Evolutionary conservation across 2,329 filamentous ascomycete species (phyloP).

Genomic region (Daldinia eschscholtzii): DNA sequence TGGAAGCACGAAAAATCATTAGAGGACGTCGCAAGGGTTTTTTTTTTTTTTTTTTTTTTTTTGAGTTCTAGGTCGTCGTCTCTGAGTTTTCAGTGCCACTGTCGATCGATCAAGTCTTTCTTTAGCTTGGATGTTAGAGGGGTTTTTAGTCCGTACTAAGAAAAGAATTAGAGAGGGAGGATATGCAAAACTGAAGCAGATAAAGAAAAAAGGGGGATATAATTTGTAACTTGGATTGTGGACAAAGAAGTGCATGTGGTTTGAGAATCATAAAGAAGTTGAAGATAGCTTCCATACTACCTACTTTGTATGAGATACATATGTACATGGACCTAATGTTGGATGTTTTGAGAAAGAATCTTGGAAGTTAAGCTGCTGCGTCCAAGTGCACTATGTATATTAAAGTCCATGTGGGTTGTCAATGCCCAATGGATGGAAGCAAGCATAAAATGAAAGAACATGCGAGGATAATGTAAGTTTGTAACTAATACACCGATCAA

Average conservation of each 20-base stretch:
- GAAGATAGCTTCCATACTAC: conserved; percentile 11
- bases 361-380: conserved; percentile 12
- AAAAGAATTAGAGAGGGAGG: conserved; percentile 1
- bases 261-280: conserved; percentile 29
- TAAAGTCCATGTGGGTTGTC: conserved; percentile 5
- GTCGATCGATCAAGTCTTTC: conserved; percentile 32
- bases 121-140: conserved; percentile 15
- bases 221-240: conserved; percentile 7
- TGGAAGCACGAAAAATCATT: conserved; percentile 34
- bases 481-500: conserved; percentile 31
- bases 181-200: conserved; percentile 2
- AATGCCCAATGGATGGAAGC: conserved; percentile 1
- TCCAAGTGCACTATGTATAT: conserved; percentile 20
- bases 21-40: conserved; percentile 25
- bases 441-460: conserved; percentile 18
- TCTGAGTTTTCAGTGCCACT: conserved; percentile 8
- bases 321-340: no score
- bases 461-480: neutral
- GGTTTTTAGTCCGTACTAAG: neutral
- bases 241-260: neutral
- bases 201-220: conserved; percentile 25
- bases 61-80: conserved; percentile 8
- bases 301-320: no score
- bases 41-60: neutral
- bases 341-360: neutral